Evolutionary conservation across 768 basidiomycete species (phyloP).

Genomic region (Gloeophyllum trabeum): DNA sequence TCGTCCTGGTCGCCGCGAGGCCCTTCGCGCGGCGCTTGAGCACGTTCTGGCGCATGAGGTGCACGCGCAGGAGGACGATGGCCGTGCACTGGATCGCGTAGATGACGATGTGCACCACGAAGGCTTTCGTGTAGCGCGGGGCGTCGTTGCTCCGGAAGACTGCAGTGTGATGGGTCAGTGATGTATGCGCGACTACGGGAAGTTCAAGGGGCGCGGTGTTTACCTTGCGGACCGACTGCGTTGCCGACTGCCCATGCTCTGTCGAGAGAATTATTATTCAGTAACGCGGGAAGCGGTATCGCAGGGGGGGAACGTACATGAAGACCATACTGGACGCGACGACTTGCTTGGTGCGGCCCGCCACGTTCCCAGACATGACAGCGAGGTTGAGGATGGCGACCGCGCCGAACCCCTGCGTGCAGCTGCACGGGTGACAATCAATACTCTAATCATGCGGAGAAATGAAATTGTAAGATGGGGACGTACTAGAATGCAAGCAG

Average conservation of each 20-base stretch:
- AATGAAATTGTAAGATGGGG: conserved; percentile 6
- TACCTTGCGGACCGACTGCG: conserved; percentile 34
- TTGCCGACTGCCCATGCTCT: conserved; percentile 42
- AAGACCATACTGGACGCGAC: conserved; percentile 36
- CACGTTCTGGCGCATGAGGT: conserved; percentile 30
- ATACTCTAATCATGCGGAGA: background rate
- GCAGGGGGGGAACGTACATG: conserved; percentile 19
- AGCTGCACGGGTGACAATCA: conserved; percentile 17
- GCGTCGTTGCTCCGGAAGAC: conserved; percentile 34
- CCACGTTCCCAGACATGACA: conserved; percentile 34
- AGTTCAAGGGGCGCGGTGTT: conserved; percentile 14
- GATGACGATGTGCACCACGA: conserved; percentile 33
- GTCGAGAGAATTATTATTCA: background rate
- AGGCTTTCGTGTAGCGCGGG: conserved; percentile 35
- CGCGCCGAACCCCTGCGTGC: conserved; percentile 34
- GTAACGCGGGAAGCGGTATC: background rate
- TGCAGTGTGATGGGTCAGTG: conserved; percentile 5
- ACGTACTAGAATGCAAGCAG: conserved; percentile 38
- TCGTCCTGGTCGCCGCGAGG: conserved; percentile 11
- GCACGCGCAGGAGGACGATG: conserved; percentile 26
- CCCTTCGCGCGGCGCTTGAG: conserved; percentile 27
- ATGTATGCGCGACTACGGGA: background rate
- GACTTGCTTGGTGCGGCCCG: conserved; percentile 39
- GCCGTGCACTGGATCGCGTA: conserved; percentile 31
- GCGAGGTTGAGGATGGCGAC: conserved; percentile 34